phyloP scores from a whole-genome alignment of 345 rosid genomes.

The Rhodomyrtus tomentosa region DNA sequence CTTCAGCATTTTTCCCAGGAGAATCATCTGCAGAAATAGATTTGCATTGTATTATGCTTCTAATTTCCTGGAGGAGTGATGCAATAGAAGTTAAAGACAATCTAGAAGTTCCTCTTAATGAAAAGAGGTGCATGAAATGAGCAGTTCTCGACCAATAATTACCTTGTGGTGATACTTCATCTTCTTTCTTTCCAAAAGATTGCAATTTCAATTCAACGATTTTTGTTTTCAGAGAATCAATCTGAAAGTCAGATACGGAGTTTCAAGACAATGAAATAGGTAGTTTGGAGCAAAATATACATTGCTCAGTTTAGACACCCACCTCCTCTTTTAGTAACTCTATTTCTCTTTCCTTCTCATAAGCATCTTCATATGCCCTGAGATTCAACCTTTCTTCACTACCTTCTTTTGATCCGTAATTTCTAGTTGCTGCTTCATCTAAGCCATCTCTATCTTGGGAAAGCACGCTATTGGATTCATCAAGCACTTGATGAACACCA shows the following conservation, averaged over 20 bases:
- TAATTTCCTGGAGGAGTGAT: slow-evolving; percentile 20
- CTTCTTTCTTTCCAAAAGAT: slow-evolving; percentile 10
- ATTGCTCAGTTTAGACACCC: background rate
- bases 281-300: background rate
- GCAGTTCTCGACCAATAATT: background rate
- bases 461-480: slow-evolving; percentile 6
- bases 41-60: slow-evolving; percentile 8
- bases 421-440: slow-evolving; percentile 16
- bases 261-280: background rate
- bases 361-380: slow-evolving; percentile 11
- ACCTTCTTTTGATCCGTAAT: slow-evolving; percentile 7
- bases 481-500: slow-evolving; percentile 12
- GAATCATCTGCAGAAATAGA: slow-evolving; percentile 19
- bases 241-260: slow-evolving; percentile 23
- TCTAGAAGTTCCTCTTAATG: background rate
- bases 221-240: slow-evolving; percentile 52
- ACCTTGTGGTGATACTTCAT: slow-evolving; percentile 10
- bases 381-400: slow-evolving; percentile 14
- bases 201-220: slow-evolving; percentile 49
- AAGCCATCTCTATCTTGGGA: slow-evolving; percentile 11
- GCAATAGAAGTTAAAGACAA: background rate
- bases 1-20: slow-evolving; percentile 14
- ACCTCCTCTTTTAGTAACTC: slow-evolving; percentile 63
- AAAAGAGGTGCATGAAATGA: background rate
- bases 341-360: slow-evolving; percentile 24